phyloP scores from a whole-genome alignment of 805 yeast genomes.

The Phaffomyces thermotolerans region DNA sequence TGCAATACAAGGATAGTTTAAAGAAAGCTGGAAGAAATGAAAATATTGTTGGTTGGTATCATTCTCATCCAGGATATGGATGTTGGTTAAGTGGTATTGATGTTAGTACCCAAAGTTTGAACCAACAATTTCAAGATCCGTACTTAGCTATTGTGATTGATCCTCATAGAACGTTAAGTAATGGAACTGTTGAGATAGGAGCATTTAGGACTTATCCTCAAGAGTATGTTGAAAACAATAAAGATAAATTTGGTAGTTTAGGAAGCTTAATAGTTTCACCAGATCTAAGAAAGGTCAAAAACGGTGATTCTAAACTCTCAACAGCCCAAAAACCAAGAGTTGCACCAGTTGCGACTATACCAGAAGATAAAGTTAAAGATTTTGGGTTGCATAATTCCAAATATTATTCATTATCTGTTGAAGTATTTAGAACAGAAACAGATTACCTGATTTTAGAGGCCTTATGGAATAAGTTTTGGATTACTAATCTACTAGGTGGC shows the following conservation, averaged over 20 bases:
- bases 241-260: constrained; percentile 1
- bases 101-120: constrained; percentile 78
- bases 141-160: constrained; percentile 85
- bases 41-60: constrained; percentile 95
- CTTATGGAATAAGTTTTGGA: constrained; percentile 42
- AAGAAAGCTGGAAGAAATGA: constrained; percentile 47
- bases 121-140: constrained; percentile 88
- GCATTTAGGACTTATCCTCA: constrained; percentile 73
- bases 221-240: constrained; percentile 14
- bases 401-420: constrained; percentile 61
- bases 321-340: constrained; percentile 1
- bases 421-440: constrained; percentile 44
- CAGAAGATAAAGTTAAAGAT: constrained; percentile 48
- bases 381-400: constrained; percentile 64
- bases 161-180: constrained; percentile 58
- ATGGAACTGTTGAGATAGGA: constrained; percentile 73
- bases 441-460: constrained; percentile 42
- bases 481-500: constrained; percentile 27
- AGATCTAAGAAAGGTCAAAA: constrained; percentile 5
- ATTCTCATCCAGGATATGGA: constrained; percentile 97
- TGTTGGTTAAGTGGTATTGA: constrained; percentile 95
- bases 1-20: constrained; percentile 58
- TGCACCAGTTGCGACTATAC: constrained; percentile 23
- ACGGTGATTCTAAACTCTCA: neutral
- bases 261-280: constrained; percentile 13